Base-by-base conservation (phyloP, 1,139 yeast species). In the Lodderomyces margitis region DNA sequence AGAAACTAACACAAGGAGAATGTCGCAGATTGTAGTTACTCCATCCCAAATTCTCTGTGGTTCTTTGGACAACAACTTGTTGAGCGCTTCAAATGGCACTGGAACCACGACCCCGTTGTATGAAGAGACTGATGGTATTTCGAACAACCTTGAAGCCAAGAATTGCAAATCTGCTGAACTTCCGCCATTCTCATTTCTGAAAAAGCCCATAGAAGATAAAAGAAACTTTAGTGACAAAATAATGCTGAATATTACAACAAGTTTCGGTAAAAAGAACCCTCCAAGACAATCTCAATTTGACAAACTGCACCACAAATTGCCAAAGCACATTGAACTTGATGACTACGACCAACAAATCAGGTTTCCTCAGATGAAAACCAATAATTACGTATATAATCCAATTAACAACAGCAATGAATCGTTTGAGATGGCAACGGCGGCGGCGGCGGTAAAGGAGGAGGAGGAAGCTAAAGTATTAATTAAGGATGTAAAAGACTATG, bases 271-370 rank as follows among this genome's bases (percentile, higher is more conserved):
- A 10, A 46, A 19, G 4, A 36, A 33, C 20, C 19, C 24, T 3
- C 24, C 35, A 32, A 32, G 24, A 20, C 33, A 25, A 12, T 31
- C 38, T 10, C 30, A 14, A 12, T 17, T n/a, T 25, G 15, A 8
- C 15, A 8, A 12, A 4, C 34, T 31, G 34, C n/a, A 10, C 12
- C 23, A 20, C 6, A 36, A 24, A 27, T 24, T n/a, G 28, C 40
- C 1, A 16, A 17, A 21, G 19, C 25, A n/a, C 36, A 38, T 14
- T 38, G 36, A 6, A 36, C 51, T 54, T 36, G 59, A 58, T 40
- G 66, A 70, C 50, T 69, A 70, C 46, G 70, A 70, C 45, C 73
- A 71, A 46, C 74, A 68, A 49, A 71, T 71, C 36, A 51, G 76
- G 46, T 74, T 73, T 21, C 77, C 76, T 4, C 51, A 75, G 32